These are phyloP conservation scores for Emmonsia crescens DNA, from an alignment of 2,329 filamentous ascomycete genomes.

Conservation along the genomic window DNA sequence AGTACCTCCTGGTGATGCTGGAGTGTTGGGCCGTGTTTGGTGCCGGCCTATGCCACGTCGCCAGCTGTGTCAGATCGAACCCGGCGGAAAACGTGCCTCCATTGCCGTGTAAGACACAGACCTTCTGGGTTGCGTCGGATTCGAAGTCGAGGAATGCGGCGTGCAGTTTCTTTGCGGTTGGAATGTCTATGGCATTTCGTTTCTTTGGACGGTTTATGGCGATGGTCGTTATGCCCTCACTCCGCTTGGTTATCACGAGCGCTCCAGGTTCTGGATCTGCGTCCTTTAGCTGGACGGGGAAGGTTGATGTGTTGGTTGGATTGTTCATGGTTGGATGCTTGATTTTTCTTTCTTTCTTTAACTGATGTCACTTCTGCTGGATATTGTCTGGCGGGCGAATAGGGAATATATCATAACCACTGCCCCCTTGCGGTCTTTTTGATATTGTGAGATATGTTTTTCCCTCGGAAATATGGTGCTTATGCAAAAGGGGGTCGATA, in stretches of 20 bases:
- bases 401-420: not conserved
- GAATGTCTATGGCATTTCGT: slow-evolving; percentile 43
- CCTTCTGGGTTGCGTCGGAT: slow-evolving; percentile 39
- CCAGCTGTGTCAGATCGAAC: slow-evolving; percentile 41
- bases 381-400: not conserved
- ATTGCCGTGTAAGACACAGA: slow-evolving; percentile 41
- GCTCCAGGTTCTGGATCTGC: slow-evolving; percentile 4
- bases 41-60: slow-evolving; percentile 14
- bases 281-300: not conserved
- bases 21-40: not conserved
- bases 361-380: not conserved
- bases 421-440: not conserved
- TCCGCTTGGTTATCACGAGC: slow-evolving; percentile 11
- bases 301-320: not conserved
- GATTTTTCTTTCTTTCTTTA: not conserved
- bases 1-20: slow-evolving; percentile 13
- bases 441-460: not conserved
- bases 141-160: slow-evolving; percentile 42
- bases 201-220: slow-evolving; percentile 42
- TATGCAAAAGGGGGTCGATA: not conserved
- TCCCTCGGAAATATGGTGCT: not conserved
- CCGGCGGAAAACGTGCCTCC: slow-evolving; percentile 44
- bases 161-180: slow-evolving; percentile 40
- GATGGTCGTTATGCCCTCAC: slow-evolving; percentile 43
- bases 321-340: not conserved